These are phyloP conservation scores for Rhodotorula sp. DNA, from an alignment of 1,284 basidiomycete genomes.

Conservation along the genomic window DNA sequence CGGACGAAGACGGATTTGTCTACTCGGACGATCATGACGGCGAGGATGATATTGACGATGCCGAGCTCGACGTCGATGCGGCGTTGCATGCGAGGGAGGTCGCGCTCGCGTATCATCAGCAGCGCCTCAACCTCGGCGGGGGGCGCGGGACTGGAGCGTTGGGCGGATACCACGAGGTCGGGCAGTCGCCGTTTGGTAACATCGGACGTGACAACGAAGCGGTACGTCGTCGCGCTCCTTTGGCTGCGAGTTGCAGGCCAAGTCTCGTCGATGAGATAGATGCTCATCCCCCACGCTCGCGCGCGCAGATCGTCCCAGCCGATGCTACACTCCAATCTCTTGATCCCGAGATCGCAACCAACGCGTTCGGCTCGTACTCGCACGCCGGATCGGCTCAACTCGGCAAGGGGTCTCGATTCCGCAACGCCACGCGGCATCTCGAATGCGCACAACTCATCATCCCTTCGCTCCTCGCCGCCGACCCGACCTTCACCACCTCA, in stretches of 20 bases:
- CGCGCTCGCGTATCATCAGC: slow-evolving; percentile 41
- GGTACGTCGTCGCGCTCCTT: not conserved
- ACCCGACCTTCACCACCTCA: slow-evolving; percentile 17
- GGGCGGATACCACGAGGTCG: slow-evolving; percentile 32
- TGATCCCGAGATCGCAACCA: not conserved
- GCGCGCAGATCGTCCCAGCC: slow-evolving; percentile 27
- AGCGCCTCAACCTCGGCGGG: slow-evolving; percentile 36
- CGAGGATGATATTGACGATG: slow-evolving; percentile 25
- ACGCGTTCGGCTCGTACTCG: slow-evolving; percentile 23
- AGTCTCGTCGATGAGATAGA: too few relatives aligned
- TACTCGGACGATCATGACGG: slow-evolving; percentile 1
- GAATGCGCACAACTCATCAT: slow-evolving; percentile 40
- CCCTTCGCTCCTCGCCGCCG: slow-evolving; percentile 29
- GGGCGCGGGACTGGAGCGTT: slow-evolving; percentile 42
- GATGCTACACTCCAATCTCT: slow-evolving; percentile 25
- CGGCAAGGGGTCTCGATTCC: slow-evolving; percentile 28
- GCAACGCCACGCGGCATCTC: slow-evolving; percentile 30
- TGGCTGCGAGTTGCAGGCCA: too few relatives aligned
- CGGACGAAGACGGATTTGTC: slow-evolving; percentile 16
- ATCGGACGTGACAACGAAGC: slow-evolving; percentile 2
- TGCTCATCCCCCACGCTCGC: too few relatives aligned
- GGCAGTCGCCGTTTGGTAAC: slow-evolving; percentile 10
- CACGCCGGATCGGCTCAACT: slow-evolving; percentile 15
- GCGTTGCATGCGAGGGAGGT: slow-evolving; percentile 42
- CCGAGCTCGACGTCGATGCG: slow-evolving; percentile 42